A percentile compares a stretch with the other conserved stretches of the same genome.
phyloP scores from a whole-genome alignment of 2,329 filamentous ascomycete species.

The Neonectria hederae region DNA sequence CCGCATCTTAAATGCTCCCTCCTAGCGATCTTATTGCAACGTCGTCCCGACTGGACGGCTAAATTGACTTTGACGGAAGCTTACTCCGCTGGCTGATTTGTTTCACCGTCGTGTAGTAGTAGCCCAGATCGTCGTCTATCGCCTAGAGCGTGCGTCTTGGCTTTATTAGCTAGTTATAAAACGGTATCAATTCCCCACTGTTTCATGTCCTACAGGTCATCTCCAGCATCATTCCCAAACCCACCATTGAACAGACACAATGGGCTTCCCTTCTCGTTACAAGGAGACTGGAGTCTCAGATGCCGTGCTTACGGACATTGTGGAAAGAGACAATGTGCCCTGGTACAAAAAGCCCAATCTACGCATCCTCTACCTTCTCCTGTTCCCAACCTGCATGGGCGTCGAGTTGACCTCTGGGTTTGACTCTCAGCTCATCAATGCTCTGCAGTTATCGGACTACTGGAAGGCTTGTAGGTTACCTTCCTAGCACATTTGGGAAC shows the following conservation, averaged over 20 bases:
- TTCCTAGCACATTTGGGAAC: background rate
- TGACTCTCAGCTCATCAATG: slow-evolving; percentile 45
- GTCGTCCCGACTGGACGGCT: slow-evolving; percentile 4
- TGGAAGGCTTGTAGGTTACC: slow-evolving; percentile 4
- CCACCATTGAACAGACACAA: background rate
- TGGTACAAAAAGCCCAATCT: slow-evolving; percentile 67
- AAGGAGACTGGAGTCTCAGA: slow-evolving; percentile 18
- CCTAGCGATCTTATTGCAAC: background rate
- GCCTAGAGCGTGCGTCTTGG: background rate
- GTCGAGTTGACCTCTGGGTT: slow-evolving; percentile 67
- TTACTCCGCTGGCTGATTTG: background rate
- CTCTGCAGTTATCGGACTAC: slow-evolving; percentile 13
- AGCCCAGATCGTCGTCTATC: background rate
- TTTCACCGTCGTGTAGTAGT: background rate
- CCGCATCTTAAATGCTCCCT: background rate
- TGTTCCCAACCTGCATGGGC: slow-evolving; percentile 64
- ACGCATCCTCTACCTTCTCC: slow-evolving; percentile 59
- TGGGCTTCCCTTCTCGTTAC: slow-evolving; percentile 14
- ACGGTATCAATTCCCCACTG: background rate
- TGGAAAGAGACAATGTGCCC: slow-evolving; percentile 45
- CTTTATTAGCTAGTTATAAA: background rate
- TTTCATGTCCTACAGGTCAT: background rate
- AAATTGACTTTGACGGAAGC: slow-evolving; percentile 3
- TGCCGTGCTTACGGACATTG: slow-evolving; percentile 45
- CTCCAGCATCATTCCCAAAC: background rate